Evolutionary conservation across 2,329 filamentous ascomycete genomes (phyloP).

Genomic region (Sporothrix euskadiensis): DNA sequence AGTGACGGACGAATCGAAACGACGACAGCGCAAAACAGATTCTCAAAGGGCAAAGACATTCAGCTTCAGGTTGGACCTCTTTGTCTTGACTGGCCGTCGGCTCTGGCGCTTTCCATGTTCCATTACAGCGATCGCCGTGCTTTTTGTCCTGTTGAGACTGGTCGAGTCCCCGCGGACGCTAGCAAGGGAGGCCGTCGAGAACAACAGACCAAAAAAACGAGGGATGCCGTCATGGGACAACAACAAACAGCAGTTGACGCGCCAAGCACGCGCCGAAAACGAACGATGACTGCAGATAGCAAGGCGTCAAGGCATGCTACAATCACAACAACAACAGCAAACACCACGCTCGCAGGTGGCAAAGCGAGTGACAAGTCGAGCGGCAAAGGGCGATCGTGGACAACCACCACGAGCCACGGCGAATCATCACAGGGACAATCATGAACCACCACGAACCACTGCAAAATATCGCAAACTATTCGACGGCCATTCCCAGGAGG

Average conservation of each 20-base stretch:
- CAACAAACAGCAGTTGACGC: background rate
- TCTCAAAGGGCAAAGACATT: background rate
- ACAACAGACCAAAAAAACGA: background rate
- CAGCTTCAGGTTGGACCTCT: background rate
- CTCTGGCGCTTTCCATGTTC: background rate
- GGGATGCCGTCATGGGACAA: slow-evolving; percentile 1
- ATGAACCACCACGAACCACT: background rate
- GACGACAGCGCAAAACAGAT: background rate
- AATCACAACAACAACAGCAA: background rate
- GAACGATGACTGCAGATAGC: background rate
- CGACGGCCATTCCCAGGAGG: background rate
- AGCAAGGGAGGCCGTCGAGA: background rate
- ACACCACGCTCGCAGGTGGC: background rate
- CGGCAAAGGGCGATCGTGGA: background rate
- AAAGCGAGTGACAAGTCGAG: background rate
- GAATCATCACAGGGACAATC: background rate
- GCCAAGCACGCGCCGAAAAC: too few species aligned
- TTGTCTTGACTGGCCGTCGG: background rate
- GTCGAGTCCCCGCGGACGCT: background rate
- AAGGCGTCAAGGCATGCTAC: background rate
- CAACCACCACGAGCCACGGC: background rate
- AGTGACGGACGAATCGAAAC: background rate
- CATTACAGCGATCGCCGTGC: slow-evolving; percentile 5
- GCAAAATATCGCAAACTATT: background rate
- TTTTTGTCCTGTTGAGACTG: background rate